A percentile compares a stretch with the other conserved stretches of the same genome.
These are phyloP conservation scores for Fusarium proliferatum DNA, from an alignment of 2,329 filamentous ascomycete species.

Conservation along the genomic window DNA sequence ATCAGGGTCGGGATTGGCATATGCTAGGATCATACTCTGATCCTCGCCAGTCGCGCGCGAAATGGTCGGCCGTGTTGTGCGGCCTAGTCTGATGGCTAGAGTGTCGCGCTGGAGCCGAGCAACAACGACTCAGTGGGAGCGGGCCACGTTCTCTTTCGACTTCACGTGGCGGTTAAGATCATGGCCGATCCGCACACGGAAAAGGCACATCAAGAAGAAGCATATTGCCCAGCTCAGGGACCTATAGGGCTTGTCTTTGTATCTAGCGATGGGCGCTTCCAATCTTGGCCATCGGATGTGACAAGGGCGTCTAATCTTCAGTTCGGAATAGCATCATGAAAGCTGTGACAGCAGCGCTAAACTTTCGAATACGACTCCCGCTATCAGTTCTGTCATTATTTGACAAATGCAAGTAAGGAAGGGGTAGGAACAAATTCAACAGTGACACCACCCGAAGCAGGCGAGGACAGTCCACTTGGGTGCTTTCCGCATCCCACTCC, in stretches of 20 bases:
- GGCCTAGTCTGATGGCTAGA: slow-evolving; percentile 38
- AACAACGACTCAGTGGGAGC: slow-evolving; percentile 46
- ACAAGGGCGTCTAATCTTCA: neutral
- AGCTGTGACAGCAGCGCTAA: neutral
- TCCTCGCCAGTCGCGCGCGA: slow-evolving; percentile 41
- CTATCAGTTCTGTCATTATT: neutral
- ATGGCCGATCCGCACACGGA: slow-evolving; percentile 30
- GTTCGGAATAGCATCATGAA: slow-evolving; percentile 22
- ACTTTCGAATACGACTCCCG: slow-evolving; percentile 9
- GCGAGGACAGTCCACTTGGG: slow-evolving; percentile 34
- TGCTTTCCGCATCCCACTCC: slow-evolving; percentile 34
- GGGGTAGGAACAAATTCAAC: slow-evolving; percentile 8
- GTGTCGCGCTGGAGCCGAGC: slow-evolving; percentile 39
- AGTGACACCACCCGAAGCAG: slow-evolving; percentile 21
- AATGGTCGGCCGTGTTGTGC: slow-evolving; percentile 40
- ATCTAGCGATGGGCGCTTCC: neutral
- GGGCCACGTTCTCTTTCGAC: slow-evolving; percentile 47
- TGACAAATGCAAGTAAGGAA: slow-evolving; percentile 1
- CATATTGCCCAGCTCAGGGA: slow-evolving; percentile 25
- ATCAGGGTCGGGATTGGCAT: slow-evolving; percentile 31
- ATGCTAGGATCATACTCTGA: slow-evolving; percentile 28
- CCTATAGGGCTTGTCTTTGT: slow-evolving; percentile 1
- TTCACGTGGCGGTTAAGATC: slow-evolving; percentile 44
- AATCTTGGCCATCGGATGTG: neutral
- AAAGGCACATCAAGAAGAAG: slow-evolving; percentile 24